Conservation (phyloP, 2,329 filamentous ascomycete species). For the Fusarium agapanthi region DNA sequence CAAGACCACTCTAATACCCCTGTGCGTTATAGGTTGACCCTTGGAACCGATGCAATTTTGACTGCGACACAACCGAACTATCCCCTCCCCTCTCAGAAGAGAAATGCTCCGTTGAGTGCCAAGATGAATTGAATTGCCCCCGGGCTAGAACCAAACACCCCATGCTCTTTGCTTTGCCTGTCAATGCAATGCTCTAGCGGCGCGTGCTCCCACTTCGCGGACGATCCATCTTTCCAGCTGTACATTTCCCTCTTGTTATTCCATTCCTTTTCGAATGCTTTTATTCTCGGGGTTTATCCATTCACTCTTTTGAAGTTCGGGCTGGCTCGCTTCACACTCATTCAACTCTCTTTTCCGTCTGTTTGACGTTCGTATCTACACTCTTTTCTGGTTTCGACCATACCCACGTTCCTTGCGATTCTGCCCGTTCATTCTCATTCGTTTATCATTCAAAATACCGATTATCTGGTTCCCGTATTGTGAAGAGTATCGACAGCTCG, state of each 20-base stretch:
- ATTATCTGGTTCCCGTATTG: not conserved
- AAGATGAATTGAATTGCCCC: slow-evolving; percentile 22
- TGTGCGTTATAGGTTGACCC: slow-evolving; percentile 37
- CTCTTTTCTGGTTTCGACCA: slow-evolving; percentile 15
- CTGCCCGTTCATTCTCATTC: slow-evolving; percentile 34
- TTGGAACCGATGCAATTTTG: slow-evolving; percentile 44
- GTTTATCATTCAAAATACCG: slow-evolving; percentile 15
- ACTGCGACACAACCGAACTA: slow-evolving; percentile 31
- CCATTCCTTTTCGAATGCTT: slow-evolving; percentile 35
- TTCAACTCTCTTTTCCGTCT: slow-evolving; percentile 11
- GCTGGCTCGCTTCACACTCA: slow-evolving; percentile 37
- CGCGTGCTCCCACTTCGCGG: slow-evolving; percentile 11
- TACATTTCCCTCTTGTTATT: slow-evolving; percentile 26
- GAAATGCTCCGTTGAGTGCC: slow-evolving; percentile 20
- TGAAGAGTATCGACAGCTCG: not conserved
- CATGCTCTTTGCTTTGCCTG: slow-evolving; percentile 8
- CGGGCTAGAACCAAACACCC: not conserved
- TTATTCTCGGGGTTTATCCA: slow-evolving; percentile 16
- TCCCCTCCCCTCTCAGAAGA: slow-evolving; percentile 3
- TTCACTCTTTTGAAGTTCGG: slow-evolving; percentile 32
- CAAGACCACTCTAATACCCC: slow-evolving; percentile 31
- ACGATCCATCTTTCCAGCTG: slow-evolving; percentile 17
- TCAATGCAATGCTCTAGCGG: slow-evolving; percentile 18
- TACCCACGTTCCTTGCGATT: slow-evolving; percentile 34
- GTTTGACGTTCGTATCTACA: slow-evolving; percentile 16